Evolutionary conservation across 2,329 filamentous ascomycete genomes (phyloP).

Genomic region (Pezicula neosporulosa): DNA sequence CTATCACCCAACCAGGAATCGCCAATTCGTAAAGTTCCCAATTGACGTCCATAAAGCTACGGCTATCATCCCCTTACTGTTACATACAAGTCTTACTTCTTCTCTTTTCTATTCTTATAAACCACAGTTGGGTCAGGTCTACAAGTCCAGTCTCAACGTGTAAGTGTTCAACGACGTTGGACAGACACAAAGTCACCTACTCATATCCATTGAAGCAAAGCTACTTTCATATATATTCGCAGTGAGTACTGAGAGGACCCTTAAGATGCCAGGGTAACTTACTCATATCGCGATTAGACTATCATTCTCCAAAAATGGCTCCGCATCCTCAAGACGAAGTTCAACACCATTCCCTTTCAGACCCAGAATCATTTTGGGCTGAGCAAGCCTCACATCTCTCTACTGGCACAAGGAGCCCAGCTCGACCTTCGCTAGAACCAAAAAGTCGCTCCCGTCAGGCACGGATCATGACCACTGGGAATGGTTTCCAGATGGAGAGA

Average conservation of each 20-base stretch:
- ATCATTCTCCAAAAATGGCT: conserved; percentile 15
- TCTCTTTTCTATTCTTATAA: no score
- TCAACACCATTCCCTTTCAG: conserved; percentile 51
- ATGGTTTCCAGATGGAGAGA: conserved; percentile 87
- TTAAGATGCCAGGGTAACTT: not conserved
- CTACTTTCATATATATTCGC: not conserved
- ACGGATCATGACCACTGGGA: conserved; percentile 73
- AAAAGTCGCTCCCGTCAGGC: conserved; percentile 61
- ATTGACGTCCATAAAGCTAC: no score
- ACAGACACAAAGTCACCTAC: not conserved
- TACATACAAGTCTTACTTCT: no score
- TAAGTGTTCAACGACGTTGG: no score
- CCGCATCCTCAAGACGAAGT: conserved; percentile 29
- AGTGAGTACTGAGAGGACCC: not conserved
- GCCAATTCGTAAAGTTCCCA: no score
- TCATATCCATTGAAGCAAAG: not conserved
- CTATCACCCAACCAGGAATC: no score
- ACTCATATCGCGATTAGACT: not conserved
- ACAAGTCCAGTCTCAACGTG: no score
- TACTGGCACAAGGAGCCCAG: conserved; percentile 78
- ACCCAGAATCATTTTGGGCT: conserved; percentile 73
- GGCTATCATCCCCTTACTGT: no score
- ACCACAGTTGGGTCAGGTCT: no score
- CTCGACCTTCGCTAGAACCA: conserved; percentile 53
- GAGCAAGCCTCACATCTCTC: conserved; percentile 67